These are phyloP conservation scores for Hypoxylon sp. DNA, from an alignment of 2,329 filamentous ascomycete species.

Conservation along the genomic window DNA sequence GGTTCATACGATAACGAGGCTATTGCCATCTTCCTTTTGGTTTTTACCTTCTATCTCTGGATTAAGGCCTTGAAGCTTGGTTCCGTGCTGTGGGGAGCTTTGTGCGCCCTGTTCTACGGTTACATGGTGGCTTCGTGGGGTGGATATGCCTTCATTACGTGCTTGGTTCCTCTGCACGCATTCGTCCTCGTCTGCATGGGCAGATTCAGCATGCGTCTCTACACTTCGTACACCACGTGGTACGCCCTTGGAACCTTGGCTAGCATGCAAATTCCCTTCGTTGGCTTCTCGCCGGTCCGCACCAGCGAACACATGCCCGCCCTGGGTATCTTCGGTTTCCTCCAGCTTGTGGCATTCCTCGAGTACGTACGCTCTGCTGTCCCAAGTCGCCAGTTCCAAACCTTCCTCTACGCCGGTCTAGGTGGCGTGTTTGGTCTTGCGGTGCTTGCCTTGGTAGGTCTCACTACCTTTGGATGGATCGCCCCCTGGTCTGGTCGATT, in stretches of 20 bases:
- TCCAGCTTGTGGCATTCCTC: slow-evolving; percentile 92
- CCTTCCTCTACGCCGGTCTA: slow-evolving; percentile 81
- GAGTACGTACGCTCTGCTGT: slow-evolving; percentile 91
- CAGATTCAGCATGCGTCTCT: slow-evolving; percentile 90
- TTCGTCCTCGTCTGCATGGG: slow-evolving; percentile 98
- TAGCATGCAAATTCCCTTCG: slow-evolving; percentile 99
- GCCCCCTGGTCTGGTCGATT: slow-evolving; percentile 98
- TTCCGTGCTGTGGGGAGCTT: slow-evolving; percentile 94
- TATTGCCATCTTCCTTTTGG: slow-evolving; percentile 97
- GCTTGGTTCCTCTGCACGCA: slow-evolving; percentile 91
- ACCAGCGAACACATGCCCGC: slow-evolving; percentile 99
- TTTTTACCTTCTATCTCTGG: slow-evolving; percentile 99
- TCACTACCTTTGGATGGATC: slow-evolving; percentile 91
- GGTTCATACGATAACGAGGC: slow-evolving; percentile 99
- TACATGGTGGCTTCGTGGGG: slow-evolving; percentile 99
- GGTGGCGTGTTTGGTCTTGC: slow-evolving; percentile 79
- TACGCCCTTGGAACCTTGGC: slow-evolving; percentile 95
- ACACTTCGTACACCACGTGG: slow-evolving; percentile 98
- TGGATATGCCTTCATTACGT: slow-evolving; percentile 99
- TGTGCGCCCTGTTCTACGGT: slow-evolving; percentile 96
- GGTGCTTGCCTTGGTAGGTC: slow-evolving; percentile 80
- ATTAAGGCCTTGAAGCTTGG: slow-evolving; percentile 98
- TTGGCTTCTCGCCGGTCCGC: slow-evolving; percentile 94
- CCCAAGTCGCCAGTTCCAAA: slow-evolving; percentile 93
- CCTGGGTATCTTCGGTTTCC: slow-evolving; percentile 91